These are phyloP conservation scores for Gaeumannomyces sp. DNA, from an alignment of 2,329 filamentous ascomycete species.

Conservation along the genomic window DNA sequence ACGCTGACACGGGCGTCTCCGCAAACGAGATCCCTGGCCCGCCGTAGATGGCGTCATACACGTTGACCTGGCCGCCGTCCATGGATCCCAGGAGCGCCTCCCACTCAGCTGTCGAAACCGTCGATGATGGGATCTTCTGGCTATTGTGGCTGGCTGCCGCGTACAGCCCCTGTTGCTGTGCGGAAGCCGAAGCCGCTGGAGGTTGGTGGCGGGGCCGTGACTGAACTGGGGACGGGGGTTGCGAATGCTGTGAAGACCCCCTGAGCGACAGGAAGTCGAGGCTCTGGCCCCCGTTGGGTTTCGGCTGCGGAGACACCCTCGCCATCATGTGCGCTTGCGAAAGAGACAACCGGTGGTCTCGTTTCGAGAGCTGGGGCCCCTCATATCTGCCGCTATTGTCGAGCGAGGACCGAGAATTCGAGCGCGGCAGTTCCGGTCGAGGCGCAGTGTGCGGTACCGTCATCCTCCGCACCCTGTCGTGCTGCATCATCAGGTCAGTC, in stretches of 20 bases:
- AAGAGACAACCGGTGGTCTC: slow-evolving; percentile 43
- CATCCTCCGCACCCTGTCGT: slow-evolving; percentile 53
- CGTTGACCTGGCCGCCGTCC: slow-evolving; percentile 72
- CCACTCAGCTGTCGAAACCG: slow-evolving; percentile 65
- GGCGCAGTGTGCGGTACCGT: slow-evolving; percentile 39
- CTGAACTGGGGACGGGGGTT: slow-evolving; percentile 42
- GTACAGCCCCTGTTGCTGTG: slow-evolving; percentile 28
- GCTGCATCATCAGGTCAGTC: slow-evolving; percentile 45
- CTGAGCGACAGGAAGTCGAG: slow-evolving; percentile 54
- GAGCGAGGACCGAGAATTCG: slow-evolving; percentile 41
- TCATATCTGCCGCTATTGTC: slow-evolving; percentile 25
- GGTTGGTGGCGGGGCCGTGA: slow-evolving; percentile 32
- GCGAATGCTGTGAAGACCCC: slow-evolving; percentile 34
- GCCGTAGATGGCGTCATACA: slow-evolving; percentile 79
- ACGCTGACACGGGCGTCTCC: slow-evolving; percentile 36
- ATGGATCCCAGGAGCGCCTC: slow-evolving; percentile 74
- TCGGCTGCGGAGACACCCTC: slow-evolving; percentile 29
- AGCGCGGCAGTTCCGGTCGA: slow-evolving; percentile 33
- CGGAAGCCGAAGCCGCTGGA: slow-evolving; percentile 24
- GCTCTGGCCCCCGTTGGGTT: slow-evolving; percentile 32
- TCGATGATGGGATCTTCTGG: slow-evolving; percentile 28
- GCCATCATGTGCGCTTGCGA: slow-evolving; percentile 35
- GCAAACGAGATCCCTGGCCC: slow-evolving; percentile 47
- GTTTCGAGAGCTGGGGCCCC: slow-evolving; percentile 34
- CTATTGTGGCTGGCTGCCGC: slow-evolving; percentile 23